Evolutionary conservation across 768 basidiomycete genomes (phyloP), one percentile per base, ranked within the genome.

Genomic region (Tylopilus intermedius): DNA sequence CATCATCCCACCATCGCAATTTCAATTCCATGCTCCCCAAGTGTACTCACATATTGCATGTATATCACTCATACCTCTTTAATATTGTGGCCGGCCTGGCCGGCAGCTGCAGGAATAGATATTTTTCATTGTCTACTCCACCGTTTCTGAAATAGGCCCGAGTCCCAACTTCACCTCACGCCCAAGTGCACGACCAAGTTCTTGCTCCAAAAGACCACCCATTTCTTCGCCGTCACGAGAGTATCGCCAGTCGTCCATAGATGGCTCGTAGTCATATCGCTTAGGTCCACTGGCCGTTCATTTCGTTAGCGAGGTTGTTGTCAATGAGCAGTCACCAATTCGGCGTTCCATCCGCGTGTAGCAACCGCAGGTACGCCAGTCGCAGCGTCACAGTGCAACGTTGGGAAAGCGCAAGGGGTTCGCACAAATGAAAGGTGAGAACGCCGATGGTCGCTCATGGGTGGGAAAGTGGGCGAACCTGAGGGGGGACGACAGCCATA

Each of bases 401-500:
- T 53, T 43, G 32, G 18, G 40, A 51, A 30, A 13, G 35, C 22
- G 22, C 38, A 9, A 52, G 41, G 29, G 29, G 37, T 47, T 50
- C 13, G 42, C 42, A 44, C 27, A 45, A 45, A n/a, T 22, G 32
- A 53, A 43, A 40, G 44, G 38, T 56, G 45, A 57, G 47, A 32
- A 42, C 26, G 30, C 29, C 21, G 7, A 6, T 38, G 35, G 44
- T 30, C 14, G 47, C 6, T 37, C 43, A 8, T 35, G 32, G 9
- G 29, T 58, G 33, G 37, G 32, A 38, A 40, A 45, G 38, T 43
- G 47, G 53, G 65, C 74, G 37, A 58, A 92, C 93, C 90, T 91
- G 58, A 82, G 67, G 0, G 94, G 94, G 8, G 89, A 92, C 4
- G 91, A 94, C 18, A 96, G 76, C 94, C 94, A 96, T 60, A 96